Evolutionary conservation across 306 rosid genomes (phyloP), one percentile per base, ranked within the genome.

Genomic region (Trifolium dubium): DNA sequence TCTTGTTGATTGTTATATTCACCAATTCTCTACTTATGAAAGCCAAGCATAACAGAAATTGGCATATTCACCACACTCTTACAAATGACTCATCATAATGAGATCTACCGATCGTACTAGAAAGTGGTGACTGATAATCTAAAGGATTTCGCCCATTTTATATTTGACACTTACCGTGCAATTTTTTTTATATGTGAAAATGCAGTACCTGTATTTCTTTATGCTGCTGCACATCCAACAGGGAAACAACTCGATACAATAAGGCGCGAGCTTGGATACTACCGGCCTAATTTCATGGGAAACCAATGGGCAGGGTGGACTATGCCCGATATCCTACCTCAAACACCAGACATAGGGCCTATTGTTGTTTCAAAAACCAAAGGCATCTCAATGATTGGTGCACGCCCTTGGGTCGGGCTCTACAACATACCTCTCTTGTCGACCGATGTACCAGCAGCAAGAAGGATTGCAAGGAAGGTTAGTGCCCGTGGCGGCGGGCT

Each of bases 221-320:
- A 93, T 58, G 89, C 81, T 12, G 98, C 97, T 28, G 97, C 97
- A 69, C 98, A 93, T 72, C 92, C 96, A 35, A 81, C 82, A 6
- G 89, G 89, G 31, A 93, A 91, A 83, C 89, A 93, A 17, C 77
- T 82, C 0, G 98, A 89, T 49, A 81, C 71, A 51, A 85, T 91
- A 66, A 72, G 98, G 77, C 50, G 98, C 10, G 96, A 93, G 73
- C 91, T 91, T 0, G 96, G 91, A 9, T 84, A 70, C 43, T 84
- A 64, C 64, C 69, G 87, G 83, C 91, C 98, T 5, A 93, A 89
- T 66, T 80, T 31, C 69, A 71, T 46, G 86, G 98, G 97, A 37
- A 85, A 41, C 78, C 97, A 91, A 74, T 93, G 97, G 98, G 97
- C 88, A 13, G 97, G 97, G 11, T 89, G 96, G 98, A 73, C 86